Conservation (phyloP, 306 rosid species). For the Senna siamea region DNA sequence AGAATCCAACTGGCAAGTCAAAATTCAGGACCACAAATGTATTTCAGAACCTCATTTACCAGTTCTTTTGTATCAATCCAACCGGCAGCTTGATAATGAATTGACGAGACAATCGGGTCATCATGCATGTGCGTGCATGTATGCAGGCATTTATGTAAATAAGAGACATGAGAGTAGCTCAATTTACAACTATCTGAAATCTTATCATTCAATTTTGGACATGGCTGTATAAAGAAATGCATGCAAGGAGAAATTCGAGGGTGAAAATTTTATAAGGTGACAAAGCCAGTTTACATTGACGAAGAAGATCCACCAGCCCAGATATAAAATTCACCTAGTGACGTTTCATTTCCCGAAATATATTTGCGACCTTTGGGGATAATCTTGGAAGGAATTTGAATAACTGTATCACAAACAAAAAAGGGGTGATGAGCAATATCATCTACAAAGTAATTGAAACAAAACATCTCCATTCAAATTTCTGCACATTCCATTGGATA, state of each 20-base stretch:
- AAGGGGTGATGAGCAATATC: constrained; percentile 3
- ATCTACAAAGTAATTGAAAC: constrained; percentile 13
- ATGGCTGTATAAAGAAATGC: constrained; percentile 38
- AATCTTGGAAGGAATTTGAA: constrained; percentile 88
- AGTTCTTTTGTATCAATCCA: background rate
- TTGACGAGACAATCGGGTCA: background rate
- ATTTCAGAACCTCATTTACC: background rate
- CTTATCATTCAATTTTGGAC: constrained; percentile 27
- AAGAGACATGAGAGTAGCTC: constrained; percentile 31
- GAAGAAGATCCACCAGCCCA: constrained; percentile 31
- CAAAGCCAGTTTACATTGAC: constrained; percentile 19
- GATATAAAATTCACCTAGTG: constrained; percentile 56
- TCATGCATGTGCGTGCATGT: background rate
- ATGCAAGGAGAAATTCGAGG: constrained; percentile 36
- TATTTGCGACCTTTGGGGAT: constrained; percentile 78
- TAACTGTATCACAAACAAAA: constrained; percentile 57
- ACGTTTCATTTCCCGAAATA: constrained; percentile 83
- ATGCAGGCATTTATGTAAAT: background rate
- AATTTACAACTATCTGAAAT: constrained; percentile 11
- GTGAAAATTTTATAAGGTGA: constrained; percentile 24
- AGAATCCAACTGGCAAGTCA: too few relatives aligned
- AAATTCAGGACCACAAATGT: too few relatives aligned
- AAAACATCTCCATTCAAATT: constrained; percentile 9
- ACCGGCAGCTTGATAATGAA: background rate
- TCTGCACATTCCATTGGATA: constrained; percentile 18